phyloP scores from a whole-genome alignment of 768 basidiomycete species.

The Leccinum variicolor region DNA sequence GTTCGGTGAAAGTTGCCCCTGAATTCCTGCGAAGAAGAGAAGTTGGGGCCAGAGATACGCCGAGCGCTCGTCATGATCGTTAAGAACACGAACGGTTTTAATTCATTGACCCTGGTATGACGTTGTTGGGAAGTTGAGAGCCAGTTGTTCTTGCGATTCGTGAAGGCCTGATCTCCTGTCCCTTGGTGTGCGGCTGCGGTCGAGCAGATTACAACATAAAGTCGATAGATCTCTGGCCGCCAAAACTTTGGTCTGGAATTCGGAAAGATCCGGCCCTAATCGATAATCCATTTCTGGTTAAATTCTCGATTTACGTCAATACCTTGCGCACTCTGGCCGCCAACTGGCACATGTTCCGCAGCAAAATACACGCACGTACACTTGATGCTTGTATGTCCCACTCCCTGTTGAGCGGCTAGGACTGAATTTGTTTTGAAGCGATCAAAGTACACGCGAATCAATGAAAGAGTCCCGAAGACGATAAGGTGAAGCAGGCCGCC shows the following conservation, averaged over 20 bases:
- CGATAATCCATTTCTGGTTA: neutral
- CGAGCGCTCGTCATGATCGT: neutral
- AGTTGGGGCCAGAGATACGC: neutral
- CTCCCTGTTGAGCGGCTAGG: too few species aligned
- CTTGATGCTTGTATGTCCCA: neutral
- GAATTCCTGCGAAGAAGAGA: neutral
- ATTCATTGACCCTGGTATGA: neutral
- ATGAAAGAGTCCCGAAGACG: too few species aligned
- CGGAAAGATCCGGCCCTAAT: neutral
- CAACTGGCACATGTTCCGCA: neutral
- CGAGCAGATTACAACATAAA: too few species aligned
- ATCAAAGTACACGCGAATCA: too few species aligned
- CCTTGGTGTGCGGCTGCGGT: too few species aligned
- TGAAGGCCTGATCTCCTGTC: neutral
- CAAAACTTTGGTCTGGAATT: too few species aligned
- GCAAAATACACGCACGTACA: neutral
- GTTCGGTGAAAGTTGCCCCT: neutral
- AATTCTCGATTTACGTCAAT: neutral
- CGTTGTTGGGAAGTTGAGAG: neutral
- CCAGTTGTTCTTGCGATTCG: neutral
- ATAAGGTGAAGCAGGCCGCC: too few species aligned
- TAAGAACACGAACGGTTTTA: neutral
- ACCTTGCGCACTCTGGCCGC: too few species aligned
- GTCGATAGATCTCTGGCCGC: too few species aligned
- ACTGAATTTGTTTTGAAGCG: neutral